Evolutionary conservation across 768 basidiomycete genomes (phyloP).

Genomic region (Glaciozyma antarctica): DNA sequence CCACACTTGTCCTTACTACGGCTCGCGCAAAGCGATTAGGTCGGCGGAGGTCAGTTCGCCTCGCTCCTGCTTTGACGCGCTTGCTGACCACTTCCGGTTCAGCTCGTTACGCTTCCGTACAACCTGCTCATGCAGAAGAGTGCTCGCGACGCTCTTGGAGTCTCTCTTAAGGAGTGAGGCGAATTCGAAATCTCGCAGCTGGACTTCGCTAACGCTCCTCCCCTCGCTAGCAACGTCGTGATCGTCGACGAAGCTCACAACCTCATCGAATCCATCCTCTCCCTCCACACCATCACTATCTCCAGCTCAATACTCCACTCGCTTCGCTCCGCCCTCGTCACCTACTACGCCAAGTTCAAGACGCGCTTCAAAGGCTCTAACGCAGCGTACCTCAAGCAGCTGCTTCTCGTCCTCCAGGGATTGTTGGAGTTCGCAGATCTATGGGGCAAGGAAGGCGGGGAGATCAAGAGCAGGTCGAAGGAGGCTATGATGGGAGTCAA

Average conservation of each 20-base stretch:
- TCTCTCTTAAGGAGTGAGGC: constrained; percentile 40
- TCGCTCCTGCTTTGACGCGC: neutral
- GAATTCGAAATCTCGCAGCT: constrained; percentile 43
- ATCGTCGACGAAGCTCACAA: constrained; percentile 93
- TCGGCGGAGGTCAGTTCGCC: constrained; percentile 65
- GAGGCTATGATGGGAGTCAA: constrained; percentile 60
- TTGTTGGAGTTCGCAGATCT: constrained; percentile 13
- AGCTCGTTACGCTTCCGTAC: constrained; percentile 57
- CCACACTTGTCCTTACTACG: constrained; percentile 85
- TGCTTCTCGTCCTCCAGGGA: constrained; percentile 57
- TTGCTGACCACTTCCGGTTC: neutral
- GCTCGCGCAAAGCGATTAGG: constrained; percentile 72
- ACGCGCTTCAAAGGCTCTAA: constrained; percentile 65
- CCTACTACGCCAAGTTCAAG: constrained; percentile 68
- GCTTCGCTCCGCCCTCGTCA: constrained; percentile 63
- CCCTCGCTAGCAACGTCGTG: constrained; percentile 55
- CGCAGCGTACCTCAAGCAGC: constrained; percentile 66
- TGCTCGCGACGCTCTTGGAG: constrained; percentile 74
- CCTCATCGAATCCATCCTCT: constrained; percentile 56
- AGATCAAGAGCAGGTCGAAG: constrained; percentile 44
- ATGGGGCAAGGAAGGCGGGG: constrained; percentile 33
- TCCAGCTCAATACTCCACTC: constrained; percentile 50
- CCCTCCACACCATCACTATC: constrained; percentile 65
- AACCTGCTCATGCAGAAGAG: constrained; percentile 76
- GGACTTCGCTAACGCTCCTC: neutral